phyloP scores from a whole-genome alignment of 257 asterid genomes.

The Lycium ferocissimum region DNA sequence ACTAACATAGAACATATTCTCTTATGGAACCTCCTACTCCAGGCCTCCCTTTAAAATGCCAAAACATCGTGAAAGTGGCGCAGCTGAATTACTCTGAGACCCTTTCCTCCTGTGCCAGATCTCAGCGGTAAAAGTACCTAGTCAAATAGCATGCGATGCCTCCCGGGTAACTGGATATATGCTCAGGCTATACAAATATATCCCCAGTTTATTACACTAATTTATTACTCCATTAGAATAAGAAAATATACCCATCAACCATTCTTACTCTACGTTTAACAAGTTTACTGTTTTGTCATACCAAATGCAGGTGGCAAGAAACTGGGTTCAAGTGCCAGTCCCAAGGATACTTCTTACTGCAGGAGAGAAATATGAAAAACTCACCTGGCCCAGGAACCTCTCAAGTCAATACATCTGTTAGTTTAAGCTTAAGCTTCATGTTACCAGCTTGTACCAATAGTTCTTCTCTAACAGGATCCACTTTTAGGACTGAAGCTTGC shows the following conservation, averaged over 20 bases:
- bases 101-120: slow-evolving; percentile 1
- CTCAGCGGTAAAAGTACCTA: neutral
- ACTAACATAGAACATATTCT: neutral
- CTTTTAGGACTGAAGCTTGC: slow-evolving; percentile 70
- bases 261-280: neutral
- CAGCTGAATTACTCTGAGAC: neutral
- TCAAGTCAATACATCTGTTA: slow-evolving; percentile 57
- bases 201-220: neutral
- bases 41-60: neutral
- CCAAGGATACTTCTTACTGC: slow-evolving; percentile 18
- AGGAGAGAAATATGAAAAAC: slow-evolving; percentile 24
- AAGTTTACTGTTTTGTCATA: neutral
- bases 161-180: neutral
- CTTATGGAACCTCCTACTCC: neutral
- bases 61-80: neutral
- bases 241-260: neutral
- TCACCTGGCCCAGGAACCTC: slow-evolving; percentile 21
- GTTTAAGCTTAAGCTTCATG: slow-evolving; percentile 79
- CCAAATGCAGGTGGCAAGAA: neutral
- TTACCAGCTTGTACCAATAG: slow-evolving; percentile 82
- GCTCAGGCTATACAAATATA: neutral
- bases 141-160: neutral
- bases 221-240: neutral
- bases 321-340: neutral
- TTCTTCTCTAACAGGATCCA: slow-evolving; percentile 70